Conservation (phyloP, 768 basidiomycete genomes). For the Sistotremastrum suecicum region DNA sequence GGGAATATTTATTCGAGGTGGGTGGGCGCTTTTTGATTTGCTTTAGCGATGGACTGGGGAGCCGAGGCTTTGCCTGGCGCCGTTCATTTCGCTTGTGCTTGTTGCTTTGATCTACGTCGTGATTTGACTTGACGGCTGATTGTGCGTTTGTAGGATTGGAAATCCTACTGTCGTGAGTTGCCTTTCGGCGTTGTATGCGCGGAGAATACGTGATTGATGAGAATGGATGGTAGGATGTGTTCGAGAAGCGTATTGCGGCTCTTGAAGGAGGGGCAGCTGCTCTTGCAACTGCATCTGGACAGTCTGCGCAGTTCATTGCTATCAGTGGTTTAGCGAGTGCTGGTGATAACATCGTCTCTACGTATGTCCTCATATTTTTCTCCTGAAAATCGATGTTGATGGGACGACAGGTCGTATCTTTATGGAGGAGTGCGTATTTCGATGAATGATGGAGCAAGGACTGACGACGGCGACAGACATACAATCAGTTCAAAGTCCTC, state of each 20-base stretch:
- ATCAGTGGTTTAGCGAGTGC: constrained; percentile 42
- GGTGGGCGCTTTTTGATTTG: background rate
- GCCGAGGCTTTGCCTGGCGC: background rate
- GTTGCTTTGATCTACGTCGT: background rate
- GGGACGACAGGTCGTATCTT: constrained; percentile 32
- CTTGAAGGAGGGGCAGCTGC: constrained; percentile 73
- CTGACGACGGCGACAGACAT: constrained; percentile 27
- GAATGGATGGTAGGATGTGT: constrained; percentile 39
- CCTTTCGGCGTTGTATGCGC: background rate
- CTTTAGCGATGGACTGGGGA: too few species aligned
- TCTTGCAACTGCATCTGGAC: constrained; percentile 54
- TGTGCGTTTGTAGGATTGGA: constrained; percentile 27
- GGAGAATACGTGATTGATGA: background rate
- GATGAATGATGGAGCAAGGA: background rate
- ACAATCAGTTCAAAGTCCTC: constrained; percentile 64
- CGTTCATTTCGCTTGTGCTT: background rate
- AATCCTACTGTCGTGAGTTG: constrained; percentile 49
- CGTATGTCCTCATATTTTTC: constrained; percentile 26
- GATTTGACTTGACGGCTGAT: background rate
- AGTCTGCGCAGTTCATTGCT: constrained; percentile 65
- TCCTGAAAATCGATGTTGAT: background rate
- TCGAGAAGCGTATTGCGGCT: constrained; percentile 66
- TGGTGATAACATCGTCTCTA: constrained; percentile 70
- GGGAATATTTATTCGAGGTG: constrained; percentile 48
- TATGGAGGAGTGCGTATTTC: constrained; percentile 49